A percentile compares a stretch with the other conserved stretches of the same genome.
Conservation (phyloP, 1,284 basidiomycete genomes). For the Amylostereum areolatum region DNA sequence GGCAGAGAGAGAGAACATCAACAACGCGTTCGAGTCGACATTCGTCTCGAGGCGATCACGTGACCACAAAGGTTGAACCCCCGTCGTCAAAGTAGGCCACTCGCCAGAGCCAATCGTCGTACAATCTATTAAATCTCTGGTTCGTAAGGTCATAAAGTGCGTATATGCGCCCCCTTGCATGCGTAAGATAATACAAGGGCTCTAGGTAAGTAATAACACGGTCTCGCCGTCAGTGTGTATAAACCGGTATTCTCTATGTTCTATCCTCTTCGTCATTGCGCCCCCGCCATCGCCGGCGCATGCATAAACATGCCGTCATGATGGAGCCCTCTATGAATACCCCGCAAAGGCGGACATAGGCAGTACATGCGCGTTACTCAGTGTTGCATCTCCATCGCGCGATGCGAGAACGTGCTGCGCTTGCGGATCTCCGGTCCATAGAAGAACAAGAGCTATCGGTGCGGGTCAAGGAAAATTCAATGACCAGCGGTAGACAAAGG, state of each 20-base stretch:
- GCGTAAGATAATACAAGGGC: background rate
- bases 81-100: background rate
- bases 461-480: background rate
- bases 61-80: background rate
- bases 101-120: background rate
- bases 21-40: background rate
- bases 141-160: background rate
- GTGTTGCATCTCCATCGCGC: constrained; percentile 15
- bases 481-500: background rate
- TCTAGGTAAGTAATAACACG: background rate
- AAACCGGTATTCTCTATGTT: too few relatives aligned
- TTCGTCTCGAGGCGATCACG: background rate
- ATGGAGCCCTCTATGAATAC: too few relatives aligned
- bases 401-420: constrained; percentile 51
- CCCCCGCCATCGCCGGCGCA: too few relatives aligned
- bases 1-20: background rate
- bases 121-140: background rate
- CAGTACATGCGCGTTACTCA: too few relatives aligned
- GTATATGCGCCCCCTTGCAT: background rate
- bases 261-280: too few relatives aligned
- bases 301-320: too few relatives aligned
- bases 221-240: background rate
- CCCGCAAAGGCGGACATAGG: too few relatives aligned
- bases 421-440: constrained; percentile 58
- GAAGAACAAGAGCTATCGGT: constrained; percentile 46